Conservation (phyloP, 495 filamentous ascomycete genomes). For the Penicillium flavigenum region DNA sequence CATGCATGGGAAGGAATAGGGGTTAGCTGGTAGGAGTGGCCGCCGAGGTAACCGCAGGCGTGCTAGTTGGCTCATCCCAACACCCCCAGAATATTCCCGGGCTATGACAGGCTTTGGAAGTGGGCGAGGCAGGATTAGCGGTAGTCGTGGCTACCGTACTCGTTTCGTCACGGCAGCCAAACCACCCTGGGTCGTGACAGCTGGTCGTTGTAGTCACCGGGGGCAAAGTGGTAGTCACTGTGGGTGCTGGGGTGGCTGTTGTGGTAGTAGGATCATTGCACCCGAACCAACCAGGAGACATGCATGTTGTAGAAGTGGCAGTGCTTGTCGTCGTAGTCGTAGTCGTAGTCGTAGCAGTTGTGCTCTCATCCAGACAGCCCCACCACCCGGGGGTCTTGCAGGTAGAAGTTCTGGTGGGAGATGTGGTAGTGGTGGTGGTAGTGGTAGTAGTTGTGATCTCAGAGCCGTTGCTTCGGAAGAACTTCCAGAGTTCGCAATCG, state of each 20-base stretch:
- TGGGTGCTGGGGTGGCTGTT: constrained; percentile 18
- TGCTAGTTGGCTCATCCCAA: background rate
- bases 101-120: background rate
- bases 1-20: background rate
- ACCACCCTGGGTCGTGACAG: constrained; percentile 70
- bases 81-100: background rate
- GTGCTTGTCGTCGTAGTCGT: constrained; percentile 55
- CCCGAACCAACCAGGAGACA: constrained; percentile 72
- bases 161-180: constrained; percentile 60
- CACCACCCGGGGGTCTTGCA: constrained; percentile 83
- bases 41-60: background rate
- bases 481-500: constrained; percentile 93
- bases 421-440: constrained; percentile 53
- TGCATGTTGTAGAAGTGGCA: constrained; percentile 76
- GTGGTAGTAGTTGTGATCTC: constrained; percentile 66
- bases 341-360: constrained; percentile 54
- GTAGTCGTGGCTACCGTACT: constrained; percentile 37
- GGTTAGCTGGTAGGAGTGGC: background rate
- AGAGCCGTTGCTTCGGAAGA: constrained; percentile 84
- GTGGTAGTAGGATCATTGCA: constrained; percentile 49
- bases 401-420: constrained; percentile 70
- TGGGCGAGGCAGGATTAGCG: background rate
- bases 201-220: constrained; percentile 34
- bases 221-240: constrained; percentile 26
- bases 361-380: constrained; percentile 59